Evolutionary conservation across 2,329 filamentous ascomycete species (phyloP).

Genomic region (Ascochyta pisi): DNA sequence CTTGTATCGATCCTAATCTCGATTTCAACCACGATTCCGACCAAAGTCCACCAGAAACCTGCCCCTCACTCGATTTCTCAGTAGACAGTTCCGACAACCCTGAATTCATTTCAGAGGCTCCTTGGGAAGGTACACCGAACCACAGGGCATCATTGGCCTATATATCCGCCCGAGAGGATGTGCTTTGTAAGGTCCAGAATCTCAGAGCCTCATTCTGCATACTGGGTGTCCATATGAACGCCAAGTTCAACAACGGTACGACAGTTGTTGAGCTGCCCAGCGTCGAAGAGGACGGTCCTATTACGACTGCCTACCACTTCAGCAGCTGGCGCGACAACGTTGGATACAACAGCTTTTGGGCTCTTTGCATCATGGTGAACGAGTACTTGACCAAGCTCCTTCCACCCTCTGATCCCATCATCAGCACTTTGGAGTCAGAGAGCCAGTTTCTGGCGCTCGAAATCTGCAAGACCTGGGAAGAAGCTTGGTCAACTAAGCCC

Average conservation of each 20-base stretch:
- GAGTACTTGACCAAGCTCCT: constrained; percentile 40
- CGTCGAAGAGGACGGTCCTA: constrained; percentile 26
- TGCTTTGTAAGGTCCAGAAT: constrained; percentile 33
- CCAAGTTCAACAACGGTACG: constrained; percentile 31
- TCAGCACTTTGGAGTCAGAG: constrained; percentile 35
- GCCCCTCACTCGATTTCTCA: constrained; percentile 30
- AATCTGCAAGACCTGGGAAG: constrained; percentile 47
- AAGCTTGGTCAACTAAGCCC: constrained; percentile 41
- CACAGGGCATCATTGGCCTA: constrained; percentile 2
- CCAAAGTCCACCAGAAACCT: constrained; percentile 22
- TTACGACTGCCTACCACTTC: constrained; percentile 39
- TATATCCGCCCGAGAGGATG: constrained; percentile 16
- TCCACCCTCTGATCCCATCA: constrained; percentile 27
- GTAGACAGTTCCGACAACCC: constrained; percentile 25
- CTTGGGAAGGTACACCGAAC: constrained; percentile 12
- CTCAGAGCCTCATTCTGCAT: constrained; percentile 33
- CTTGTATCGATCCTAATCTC: constrained; percentile 12
- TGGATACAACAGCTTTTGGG: constrained; percentile 43
- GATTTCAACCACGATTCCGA: constrained; percentile 8
- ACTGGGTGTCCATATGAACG: constrained; percentile 28
- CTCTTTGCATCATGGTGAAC: constrained; percentile 40
- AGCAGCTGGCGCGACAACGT: constrained; percentile 40
- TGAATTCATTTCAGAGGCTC: constrained; percentile 22
- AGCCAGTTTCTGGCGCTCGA: constrained; percentile 36
- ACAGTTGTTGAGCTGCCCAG: constrained; percentile 30